These are phyloP conservation scores for Gaultheria prostrata DNA, from an alignment of 148 eudicot species.

Conservation along the genomic window DNA sequence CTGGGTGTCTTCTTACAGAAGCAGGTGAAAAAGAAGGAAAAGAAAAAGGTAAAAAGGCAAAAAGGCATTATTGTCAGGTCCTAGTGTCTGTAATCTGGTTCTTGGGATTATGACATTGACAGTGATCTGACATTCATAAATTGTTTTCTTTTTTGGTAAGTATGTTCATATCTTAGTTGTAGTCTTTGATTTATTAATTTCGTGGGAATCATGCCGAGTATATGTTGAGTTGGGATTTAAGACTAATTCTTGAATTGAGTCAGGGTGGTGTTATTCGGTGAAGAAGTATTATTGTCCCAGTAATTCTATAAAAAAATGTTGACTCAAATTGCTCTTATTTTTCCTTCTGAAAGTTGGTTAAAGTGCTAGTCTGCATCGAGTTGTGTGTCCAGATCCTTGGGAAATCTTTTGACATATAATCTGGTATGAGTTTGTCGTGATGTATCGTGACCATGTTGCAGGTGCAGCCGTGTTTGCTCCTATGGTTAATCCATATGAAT, in stretches of 20 bases:
- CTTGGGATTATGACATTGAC: background rate
- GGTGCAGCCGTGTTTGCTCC: conserved; percentile 91
- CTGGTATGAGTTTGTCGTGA: conserved; percentile 7
- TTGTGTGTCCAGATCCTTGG: background rate
- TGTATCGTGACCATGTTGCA: conserved; percentile 23
- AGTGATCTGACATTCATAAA: background rate
- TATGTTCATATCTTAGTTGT: background rate
- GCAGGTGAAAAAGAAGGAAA: background rate
- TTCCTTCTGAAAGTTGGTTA: background rate
- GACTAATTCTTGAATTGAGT: background rate
- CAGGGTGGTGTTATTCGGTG: background rate
- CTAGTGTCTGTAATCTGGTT: background rate
- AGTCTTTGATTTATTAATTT: background rate
- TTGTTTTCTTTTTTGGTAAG: too few species aligned
- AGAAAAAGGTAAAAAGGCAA: background rate
- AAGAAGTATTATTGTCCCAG: background rate
- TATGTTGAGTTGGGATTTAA: background rate
- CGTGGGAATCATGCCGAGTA: background rate
- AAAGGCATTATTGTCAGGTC: background rate
- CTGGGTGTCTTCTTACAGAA: background rate
- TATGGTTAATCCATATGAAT: conserved; percentile 80
- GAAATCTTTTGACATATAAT: background rate
- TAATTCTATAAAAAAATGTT: background rate
- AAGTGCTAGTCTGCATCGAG: background rate
- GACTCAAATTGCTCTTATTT: background rate